Conservation (phyloP, 164 flowering plant species). For the Cinnamomum micranthum region DNA sequence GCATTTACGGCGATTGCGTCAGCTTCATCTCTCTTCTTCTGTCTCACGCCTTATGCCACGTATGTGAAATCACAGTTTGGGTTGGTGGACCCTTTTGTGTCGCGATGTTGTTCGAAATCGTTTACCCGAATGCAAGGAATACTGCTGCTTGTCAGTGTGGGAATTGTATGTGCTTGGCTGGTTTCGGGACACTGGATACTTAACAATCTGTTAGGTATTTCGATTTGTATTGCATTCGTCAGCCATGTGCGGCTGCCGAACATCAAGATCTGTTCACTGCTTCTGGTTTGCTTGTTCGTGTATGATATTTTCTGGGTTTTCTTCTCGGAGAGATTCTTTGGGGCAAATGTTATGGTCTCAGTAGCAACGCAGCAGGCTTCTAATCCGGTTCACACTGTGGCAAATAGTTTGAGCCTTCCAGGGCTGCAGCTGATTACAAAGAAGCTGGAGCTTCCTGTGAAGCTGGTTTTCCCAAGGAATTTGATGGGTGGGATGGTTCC, state of each 20-base stretch:
- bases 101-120: slow-evolving; percentile 76
- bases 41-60: slow-evolving; percentile 60
- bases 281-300: slow-evolving; percentile 77
- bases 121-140: slow-evolving; percentile 67
- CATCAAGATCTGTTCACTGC: slow-evolving; percentile 90
- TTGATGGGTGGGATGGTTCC: slow-evolving; percentile 62
- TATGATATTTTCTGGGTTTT: slow-evolving; percentile 99
- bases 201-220: slow-evolving; percentile 83
- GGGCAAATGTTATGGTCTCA: slow-evolving; percentile 95
- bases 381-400: slow-evolving; percentile 93
- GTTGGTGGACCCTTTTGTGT: slow-evolving; percentile 63
- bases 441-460: slow-evolving; percentile 89
- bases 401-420: slow-evolving; percentile 84
- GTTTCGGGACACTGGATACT: slow-evolving; percentile 90
- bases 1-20: slow-evolving; percentile 85
- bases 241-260: slow-evolving; percentile 96
- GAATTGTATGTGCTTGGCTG: slow-evolving; percentile 71
- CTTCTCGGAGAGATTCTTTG: slow-evolving; percentile 93
- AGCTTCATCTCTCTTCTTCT: slow-evolving; percentile 77
- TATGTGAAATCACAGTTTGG: slow-evolving; percentile 50
- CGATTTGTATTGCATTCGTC: slow-evolving; percentile 89
- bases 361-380: slow-evolving; percentile 95
- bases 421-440: slow-evolving; percentile 83
- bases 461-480: slow-evolving; percentile 85
- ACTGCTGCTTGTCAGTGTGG: slow-evolving; percentile 41